These are phyloP conservation scores for Prunus mume DNA, from an alignment of 306 rosid genomes.

Conservation along the genomic window DNA sequence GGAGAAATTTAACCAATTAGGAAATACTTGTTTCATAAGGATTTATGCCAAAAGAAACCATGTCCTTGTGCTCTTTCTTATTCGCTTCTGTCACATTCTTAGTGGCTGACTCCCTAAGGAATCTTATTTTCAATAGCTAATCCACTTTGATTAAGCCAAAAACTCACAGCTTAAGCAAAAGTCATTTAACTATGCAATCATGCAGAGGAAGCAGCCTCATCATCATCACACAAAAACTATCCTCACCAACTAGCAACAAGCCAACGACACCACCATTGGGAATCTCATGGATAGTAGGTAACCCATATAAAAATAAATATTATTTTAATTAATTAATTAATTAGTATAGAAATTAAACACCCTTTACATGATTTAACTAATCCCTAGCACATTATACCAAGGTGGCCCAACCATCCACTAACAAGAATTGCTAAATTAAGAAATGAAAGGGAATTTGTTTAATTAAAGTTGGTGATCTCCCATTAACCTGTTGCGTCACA, in stretches of 20 bases:
- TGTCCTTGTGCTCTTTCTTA: constrained; percentile 20
- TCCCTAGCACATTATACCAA: background rate
- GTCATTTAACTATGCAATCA: constrained; percentile 33
- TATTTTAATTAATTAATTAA: background rate
- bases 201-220: background rate
- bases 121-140: constrained; percentile 21
- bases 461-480: constrained; percentile 26
- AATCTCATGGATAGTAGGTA: constrained; percentile 39
- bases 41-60: constrained; percentile 15
- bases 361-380: constrained; percentile 21
- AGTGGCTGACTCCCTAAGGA: constrained; percentile 29
- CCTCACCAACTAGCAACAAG: constrained; percentile 12
- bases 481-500: constrained; percentile 20
- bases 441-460: constrained; percentile 6
- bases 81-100: constrained; percentile 24
- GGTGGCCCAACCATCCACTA: constrained; percentile 27
- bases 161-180: background rate
- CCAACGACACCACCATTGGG: background rate
- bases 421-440: background rate
- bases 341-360: background rate
- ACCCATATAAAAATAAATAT: background rate
- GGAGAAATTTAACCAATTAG: too few relatives aligned
- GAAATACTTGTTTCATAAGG: constrained; percentile 3
- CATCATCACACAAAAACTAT: constrained; percentile 6
- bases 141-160: constrained; percentile 10